Evolutionary conservation across 2,329 filamentous ascomycete genomes (phyloP).

Genomic region (Blastomyces parvus): DNA sequence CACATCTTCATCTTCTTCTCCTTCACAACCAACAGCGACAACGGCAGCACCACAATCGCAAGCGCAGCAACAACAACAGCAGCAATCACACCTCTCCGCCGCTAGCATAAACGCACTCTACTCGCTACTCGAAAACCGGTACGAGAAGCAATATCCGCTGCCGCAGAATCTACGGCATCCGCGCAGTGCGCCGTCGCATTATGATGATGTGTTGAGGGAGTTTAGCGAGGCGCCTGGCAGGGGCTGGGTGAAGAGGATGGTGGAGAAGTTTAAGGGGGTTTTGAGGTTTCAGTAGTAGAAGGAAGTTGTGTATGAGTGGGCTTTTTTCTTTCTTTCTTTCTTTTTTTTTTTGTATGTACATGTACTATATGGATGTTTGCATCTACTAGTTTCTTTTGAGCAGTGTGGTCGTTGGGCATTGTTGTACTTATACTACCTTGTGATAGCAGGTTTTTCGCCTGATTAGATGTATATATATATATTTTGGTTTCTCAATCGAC

Average conservation of each 20-base stretch:
- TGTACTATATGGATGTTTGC: not conserved
- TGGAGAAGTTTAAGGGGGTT: constrained; percentile 41
- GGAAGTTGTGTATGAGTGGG: not conserved
- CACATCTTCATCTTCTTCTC: constrained; percentile 4
- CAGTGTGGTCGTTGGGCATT: not conserved
- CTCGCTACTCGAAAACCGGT: constrained; percentile 51
- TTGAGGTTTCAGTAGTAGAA: constrained; percentile 34
- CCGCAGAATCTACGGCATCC: constrained; percentile 41
- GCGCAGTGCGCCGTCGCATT: constrained; percentile 43
- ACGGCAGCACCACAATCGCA: not conserved
- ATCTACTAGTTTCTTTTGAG: not conserved
- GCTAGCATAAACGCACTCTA: constrained; percentile 48
- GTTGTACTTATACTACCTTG: not conserved
- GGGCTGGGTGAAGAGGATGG: constrained; percentile 37
- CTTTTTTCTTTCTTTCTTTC: not conserved
- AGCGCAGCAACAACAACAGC: constrained; percentile 12
- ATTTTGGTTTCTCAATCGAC: not conserved
- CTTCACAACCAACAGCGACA: not conserved
- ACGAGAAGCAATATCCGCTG: constrained; percentile 43
- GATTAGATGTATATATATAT: not conserved
- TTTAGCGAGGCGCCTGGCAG: constrained; percentile 45
- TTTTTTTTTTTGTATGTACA: not conserved
- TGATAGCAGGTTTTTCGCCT: not conserved
- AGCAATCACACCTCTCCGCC: constrained; percentile 16
- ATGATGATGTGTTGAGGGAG: constrained; percentile 44